Percentiles rank a stretch among this genome's conserved stretches.
phyloP scores from a whole-genome alignment of 352 stramenopile species.

The Globisporangium takayamanum region DNA sequence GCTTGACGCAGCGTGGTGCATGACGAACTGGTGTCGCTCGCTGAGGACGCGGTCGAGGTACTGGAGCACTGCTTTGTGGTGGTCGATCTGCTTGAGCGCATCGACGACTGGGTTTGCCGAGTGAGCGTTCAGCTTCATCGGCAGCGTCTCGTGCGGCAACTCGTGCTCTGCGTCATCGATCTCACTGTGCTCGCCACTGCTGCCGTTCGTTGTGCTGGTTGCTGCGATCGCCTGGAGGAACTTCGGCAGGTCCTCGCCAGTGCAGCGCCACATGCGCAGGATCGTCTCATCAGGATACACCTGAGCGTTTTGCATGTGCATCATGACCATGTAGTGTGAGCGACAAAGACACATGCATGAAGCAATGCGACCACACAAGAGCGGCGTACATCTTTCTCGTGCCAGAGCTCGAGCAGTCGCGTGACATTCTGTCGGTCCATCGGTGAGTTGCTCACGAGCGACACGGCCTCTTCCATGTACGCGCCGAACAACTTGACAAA shows the following conservation, averaged over 20 bases:
- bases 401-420: conserved; percentile 66
- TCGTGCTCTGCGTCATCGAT: conserved; percentile 24
- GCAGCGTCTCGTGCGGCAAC: conserved; percentile 25
- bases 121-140: conserved; percentile 73
- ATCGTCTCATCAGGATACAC: conserved; percentile 48
- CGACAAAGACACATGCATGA: no score
- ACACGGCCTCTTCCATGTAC: conserved; percentile 66
- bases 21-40: conserved; percentile 48
- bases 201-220: conserved; percentile 1
- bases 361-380: neutral
- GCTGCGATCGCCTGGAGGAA: conserved; percentile 31
- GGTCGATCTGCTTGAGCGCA: conserved; percentile 76
- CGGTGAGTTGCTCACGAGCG: conserved; percentile 78
- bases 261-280: conserved; percentile 72
- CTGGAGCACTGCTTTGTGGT: conserved; percentile 59
- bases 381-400: conserved; percentile 51
- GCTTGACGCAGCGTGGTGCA: conserved; percentile 38
- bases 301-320: conserved; percentile 8
- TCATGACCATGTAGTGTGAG: no score
- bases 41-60: conserved; percentile 55
- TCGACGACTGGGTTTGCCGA: conserved; percentile 70
- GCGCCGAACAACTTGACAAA: conserved; percentile 18
- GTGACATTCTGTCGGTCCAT: conserved; percentile 77
- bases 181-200: conserved; percentile 4
- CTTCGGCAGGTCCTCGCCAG: conserved; percentile 55